Evolutionary conservation across 371 early-diverging fungal species (phyloP).

Genomic region (Mortierella sp.): DNA sequence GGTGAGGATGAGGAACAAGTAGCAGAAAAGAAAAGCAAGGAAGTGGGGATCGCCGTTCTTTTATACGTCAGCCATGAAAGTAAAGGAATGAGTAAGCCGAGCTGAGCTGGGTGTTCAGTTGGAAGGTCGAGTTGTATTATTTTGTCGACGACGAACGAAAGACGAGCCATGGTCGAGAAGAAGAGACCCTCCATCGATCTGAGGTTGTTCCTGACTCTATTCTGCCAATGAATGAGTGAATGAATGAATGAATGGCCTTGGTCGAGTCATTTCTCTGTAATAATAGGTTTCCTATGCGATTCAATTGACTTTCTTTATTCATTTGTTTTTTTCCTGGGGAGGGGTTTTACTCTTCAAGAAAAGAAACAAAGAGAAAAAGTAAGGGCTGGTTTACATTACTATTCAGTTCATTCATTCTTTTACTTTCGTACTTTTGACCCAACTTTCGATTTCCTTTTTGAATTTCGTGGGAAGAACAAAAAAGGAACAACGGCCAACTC

Average conservation of each 20-base stretch:
- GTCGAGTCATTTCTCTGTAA: too few relatives aligned
- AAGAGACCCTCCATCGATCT: too few relatives aligned
- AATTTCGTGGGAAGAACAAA: constrained; percentile 56
- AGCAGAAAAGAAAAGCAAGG: background rate
- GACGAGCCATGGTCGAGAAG: too few relatives aligned
- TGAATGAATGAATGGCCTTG: background rate
- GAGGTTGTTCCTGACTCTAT: background rate
- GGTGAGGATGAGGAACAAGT: background rate
- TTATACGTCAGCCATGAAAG: background rate
- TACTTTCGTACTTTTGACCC: background rate
- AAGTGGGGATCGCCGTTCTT: constrained; percentile 3
- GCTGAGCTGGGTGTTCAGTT: too few relatives aligned
- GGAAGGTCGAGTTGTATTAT: too few relatives aligned
- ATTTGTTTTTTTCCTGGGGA: constrained; percentile 2
- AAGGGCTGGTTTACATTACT: background rate
- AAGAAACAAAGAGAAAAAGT: background rate
- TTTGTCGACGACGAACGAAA: too few relatives aligned
- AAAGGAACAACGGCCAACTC: constrained; percentile 9
- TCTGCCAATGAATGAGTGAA: background rate
- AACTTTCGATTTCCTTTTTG: constrained; percentile 50
- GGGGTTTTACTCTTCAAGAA: too few relatives aligned
- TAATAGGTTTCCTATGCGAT: background rate
- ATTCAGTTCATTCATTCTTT: background rate
- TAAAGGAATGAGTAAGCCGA: too few relatives aligned
- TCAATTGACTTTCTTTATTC: background rate